Evolutionary conservation across 441 rosid species (phyloP).

Genomic region (Geranium incanum): DNA sequence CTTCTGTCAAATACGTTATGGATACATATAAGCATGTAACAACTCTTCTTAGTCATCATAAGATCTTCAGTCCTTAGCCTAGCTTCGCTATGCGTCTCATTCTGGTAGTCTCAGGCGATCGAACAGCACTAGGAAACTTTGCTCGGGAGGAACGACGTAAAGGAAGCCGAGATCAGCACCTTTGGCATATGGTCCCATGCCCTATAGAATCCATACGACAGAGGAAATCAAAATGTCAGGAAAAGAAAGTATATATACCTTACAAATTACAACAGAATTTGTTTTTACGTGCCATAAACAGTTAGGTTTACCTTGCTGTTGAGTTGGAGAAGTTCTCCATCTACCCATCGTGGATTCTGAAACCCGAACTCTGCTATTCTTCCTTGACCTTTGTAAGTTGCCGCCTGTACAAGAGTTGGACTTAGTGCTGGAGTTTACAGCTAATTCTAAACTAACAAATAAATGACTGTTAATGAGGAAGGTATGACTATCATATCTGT

Average conservation of each 20-base stretch:
- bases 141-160: constrained; percentile 70
- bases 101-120: constrained; percentile 72
- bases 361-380: constrained; percentile 82
- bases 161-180: constrained; percentile 93
- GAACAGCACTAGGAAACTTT: constrained; percentile 85
- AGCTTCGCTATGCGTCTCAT: constrained; percentile 22
- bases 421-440: background rate
- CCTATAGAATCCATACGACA: constrained; percentile 30
- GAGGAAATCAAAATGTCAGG: background rate
- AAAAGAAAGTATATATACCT: background rate
- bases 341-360: constrained; percentile 79
- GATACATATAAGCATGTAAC: background rate
- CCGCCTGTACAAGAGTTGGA: constrained; percentile 36
- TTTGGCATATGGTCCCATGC: constrained; percentile 65
- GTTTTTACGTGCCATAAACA: background rate
- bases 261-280: too few relatives aligned
- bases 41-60: background rate
- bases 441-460: background rate
- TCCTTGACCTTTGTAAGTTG: constrained; percentile 82
- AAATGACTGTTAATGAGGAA: too few relatives aligned
- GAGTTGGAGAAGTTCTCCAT: constrained; percentile 78
- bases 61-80: background rate
- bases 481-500: too few relatives aligned
- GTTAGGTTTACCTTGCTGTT: constrained; percentile 58
- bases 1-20: background rate